Percentiles rank a stretch among this genome's conserved stretches.
Conservation (phyloP, 441 rosid genomes). For the Arabidopsis lyrata region DNA sequence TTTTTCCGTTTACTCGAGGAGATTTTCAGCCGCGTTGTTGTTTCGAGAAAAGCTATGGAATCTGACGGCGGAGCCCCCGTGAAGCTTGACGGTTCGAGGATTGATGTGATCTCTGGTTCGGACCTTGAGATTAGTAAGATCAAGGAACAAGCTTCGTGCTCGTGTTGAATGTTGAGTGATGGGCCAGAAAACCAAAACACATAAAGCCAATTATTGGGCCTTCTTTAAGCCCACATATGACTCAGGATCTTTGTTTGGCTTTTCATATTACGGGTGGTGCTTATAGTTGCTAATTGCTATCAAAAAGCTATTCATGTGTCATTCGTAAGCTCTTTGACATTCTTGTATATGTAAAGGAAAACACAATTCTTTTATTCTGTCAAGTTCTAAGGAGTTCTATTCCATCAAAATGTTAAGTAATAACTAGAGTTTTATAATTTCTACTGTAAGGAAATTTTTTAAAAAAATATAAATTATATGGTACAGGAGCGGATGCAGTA, state of each 20-base stretch:
- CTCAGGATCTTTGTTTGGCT: neutral
- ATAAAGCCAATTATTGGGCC: neutral
- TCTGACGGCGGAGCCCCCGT: constrained; percentile 42
- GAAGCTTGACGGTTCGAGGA: constrained; percentile 63
- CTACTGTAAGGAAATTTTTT: no score
- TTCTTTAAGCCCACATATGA: neutral
- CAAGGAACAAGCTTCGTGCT: constrained; percentile 63
- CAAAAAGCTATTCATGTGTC: constrained; percentile 2
- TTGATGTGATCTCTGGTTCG: constrained; percentile 61
- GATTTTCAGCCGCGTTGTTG: constrained; percentile 47
- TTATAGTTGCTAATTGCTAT: neutral
- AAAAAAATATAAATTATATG: no score
- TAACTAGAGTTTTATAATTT: no score
- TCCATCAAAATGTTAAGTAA: neutral
- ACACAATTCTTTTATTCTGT: neutral
- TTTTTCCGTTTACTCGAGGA: constrained; percentile 59
- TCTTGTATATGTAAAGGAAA: neutral
- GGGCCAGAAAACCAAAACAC: neutral
- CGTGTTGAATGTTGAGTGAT: constrained; percentile 52
- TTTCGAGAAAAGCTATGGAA: constrained; percentile 59
- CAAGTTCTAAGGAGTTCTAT: neutral
- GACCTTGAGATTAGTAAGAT: constrained; percentile 70
- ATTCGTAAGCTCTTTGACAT: constrained; percentile 3
- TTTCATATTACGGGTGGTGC: neutral
- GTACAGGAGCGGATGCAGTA: no score